phyloP scores from a whole-genome alignment of 306 rosid genomes.

The Adenanthera pavonina region DNA sequence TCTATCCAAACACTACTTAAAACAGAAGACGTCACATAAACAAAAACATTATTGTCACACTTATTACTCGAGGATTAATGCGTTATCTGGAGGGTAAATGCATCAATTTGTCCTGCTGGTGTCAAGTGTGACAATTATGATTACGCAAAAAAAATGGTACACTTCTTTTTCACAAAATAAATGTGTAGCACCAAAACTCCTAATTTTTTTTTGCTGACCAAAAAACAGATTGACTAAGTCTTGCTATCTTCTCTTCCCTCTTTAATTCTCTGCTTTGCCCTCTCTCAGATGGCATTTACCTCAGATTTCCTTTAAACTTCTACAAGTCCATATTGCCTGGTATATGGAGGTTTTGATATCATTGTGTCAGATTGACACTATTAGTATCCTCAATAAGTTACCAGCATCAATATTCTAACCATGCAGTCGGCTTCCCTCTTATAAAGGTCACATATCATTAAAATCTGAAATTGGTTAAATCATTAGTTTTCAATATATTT shows the following conservation, averaged over 20 bases:
- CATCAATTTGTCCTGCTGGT: neutral
- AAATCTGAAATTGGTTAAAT: neutral
- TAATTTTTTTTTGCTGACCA: neutral
- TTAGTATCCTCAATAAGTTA: neutral
- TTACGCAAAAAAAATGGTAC: neutral
- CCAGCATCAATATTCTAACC: neutral
- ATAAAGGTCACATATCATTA: neutral
- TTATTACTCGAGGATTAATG: neutral
- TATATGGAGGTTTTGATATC: slow-evolving; percentile 1
- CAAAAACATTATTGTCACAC: neutral
- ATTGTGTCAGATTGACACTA: neutral
- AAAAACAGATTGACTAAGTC: neutral
- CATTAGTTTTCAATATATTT: slow-evolving; percentile 21
- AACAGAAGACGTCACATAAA: neutral
- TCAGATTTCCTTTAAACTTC: slow-evolving; percentile 3
- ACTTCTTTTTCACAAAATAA: neutral
- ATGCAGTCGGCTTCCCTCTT: neutral
- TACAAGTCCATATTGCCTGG: neutral
- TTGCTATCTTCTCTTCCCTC: neutral
- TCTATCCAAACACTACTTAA: neutral
- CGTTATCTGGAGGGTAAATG: neutral
- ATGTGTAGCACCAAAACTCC: neutral
- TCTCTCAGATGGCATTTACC: neutral
- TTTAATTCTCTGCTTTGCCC: neutral
- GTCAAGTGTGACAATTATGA: neutral